Base-by-base conservation (phyloP, 768 basidiomycete species). In the Russula sp. region DNA sequence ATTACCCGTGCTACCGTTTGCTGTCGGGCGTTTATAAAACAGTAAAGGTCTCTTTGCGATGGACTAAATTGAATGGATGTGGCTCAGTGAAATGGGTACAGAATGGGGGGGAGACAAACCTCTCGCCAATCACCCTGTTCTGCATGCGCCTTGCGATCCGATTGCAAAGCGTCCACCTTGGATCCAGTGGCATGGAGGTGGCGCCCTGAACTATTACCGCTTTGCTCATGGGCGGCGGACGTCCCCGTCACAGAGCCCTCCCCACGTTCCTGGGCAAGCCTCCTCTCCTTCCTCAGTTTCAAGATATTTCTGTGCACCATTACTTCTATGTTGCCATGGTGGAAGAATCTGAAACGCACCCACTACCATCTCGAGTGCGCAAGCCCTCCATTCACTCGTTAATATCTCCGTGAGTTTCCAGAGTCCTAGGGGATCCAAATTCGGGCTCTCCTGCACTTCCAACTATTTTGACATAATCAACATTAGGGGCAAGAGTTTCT, bases 301-400 rank as follows among this genome's bases (percentile, higher is more conserved):
- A 81, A 71, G 32, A 79, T 64, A 62, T 81, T 80, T 35, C 78
- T 81, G 56, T 6, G 35, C 35, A 37, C 39, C 39, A 27, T 55
- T 22, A 60, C 16, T 66, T 56, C 55, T 58, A 45, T 10, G 16
- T 31, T 34, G 47, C 51, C 0, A 34, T 59, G 55, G 31, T 8
- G 13, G 66, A 62, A 60, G 48, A 27, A 54, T 34, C 27, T 49
- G 42, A 49, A 40, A 77, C 83, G 73, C 70, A 87, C 87, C 85
- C 85, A 65, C 77, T 83, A 50, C 85, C 84, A 40, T 84, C 86
- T 42, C 78, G 76, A 50, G 78, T 71, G 57, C 77, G 78, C 53
- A 88, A 72, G n/a, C 84, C 86, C 8, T 78, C 68, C 18, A 78
- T 73, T 88, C 87, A 89, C 54, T 74, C 71, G 4, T 67, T 68